These are phyloP conservation scores for Boletus rex-veris DNA, from an alignment of 768 basidiomycete genomes.

Conservation along the genomic window DNA sequence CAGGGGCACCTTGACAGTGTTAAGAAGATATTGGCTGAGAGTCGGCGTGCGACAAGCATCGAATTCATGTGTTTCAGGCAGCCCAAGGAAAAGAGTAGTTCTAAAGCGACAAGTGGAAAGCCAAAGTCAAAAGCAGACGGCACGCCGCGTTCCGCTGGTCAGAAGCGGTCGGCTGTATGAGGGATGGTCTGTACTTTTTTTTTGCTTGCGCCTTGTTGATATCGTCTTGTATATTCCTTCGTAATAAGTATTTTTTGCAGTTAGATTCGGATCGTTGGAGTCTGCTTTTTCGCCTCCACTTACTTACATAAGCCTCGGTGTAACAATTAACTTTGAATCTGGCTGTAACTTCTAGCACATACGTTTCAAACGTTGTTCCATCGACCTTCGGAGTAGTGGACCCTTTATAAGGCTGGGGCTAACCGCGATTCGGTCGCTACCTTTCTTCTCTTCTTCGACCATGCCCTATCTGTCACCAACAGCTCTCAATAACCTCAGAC, in stretches of 20 bases:
- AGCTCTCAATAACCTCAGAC: conserved; percentile 71
- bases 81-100: conserved; percentile 44
- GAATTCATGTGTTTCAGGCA: conserved; percentile 93
- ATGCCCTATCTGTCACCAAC: conserved; percentile 66
- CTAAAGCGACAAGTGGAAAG: conserved; percentile 15
- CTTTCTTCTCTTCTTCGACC: neutral
- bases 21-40: conserved; percentile 85
- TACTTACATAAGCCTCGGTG: no score
- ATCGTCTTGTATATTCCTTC: no score
- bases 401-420: no score
- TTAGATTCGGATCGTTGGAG: no score
- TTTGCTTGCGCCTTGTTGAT: neutral
- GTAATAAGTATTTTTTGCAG: no score
- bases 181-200: neutral
- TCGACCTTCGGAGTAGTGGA: no score
- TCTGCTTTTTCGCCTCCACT: no score
- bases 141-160: conserved; percentile 15
- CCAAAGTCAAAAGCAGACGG: conserved; percentile 19
- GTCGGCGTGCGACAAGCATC: conserved; percentile 85
- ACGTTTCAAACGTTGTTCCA: no score
- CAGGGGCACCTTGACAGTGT: conserved; percentile 87
- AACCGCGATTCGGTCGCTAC: no score
- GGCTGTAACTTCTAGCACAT: no score
- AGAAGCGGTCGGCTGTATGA: conserved; percentile 17
- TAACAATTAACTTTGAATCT: no score